Evolutionary conservation across 2,329 filamentous ascomycete species (phyloP), one percentile per base, ranked within the genome.

Genomic region (Cladobotryum mycophilum): DNA sequence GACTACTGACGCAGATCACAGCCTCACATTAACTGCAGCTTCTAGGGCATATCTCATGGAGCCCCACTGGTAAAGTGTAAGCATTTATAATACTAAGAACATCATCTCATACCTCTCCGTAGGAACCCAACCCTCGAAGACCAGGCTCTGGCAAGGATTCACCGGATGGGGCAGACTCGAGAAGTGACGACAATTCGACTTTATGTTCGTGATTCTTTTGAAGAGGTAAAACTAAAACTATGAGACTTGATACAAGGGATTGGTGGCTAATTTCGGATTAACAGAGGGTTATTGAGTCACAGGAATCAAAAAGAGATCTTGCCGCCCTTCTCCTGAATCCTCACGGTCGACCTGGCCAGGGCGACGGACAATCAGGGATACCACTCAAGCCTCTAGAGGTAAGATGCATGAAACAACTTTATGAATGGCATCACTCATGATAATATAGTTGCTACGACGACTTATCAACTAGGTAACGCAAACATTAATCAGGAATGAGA

Each of bases 41-140:
- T 72, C 73, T 0, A 64, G 71, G 1, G 73, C 70, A 0, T 76
- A 76, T 43, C 64, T 79, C 0, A 70, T 79, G 63, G 76, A 80
- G 47, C 75, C 76, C 0, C 74, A 78, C n/a, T 72, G 68, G 67
- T 70, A 56, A 56, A 52, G 58, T 11, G 1, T 4, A 30, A 5
- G 18, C 41, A 5, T 5, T 9, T 4, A 8, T 4, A 3, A 14
- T 8, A 37, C 14, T n/a, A 9, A 11, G 8, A 2, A 8, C 6
- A 36, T 41, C 35, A 4, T 42, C 2, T n/a, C 25, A 25, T 8
- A 4, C 12, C 22, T 30, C 25, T 2, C 4, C n/a, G 20, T 18
- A 65, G 72, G 68, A 76, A 74, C 15, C 71, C 70, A 1, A 70
- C 67, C 0, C 44, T 73, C 0, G 70, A 75, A 53, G 71, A 74